phyloP scores from a whole-genome alignment of 1,284 basidiomycete genomes.

The Puccinia hordei region DNA sequence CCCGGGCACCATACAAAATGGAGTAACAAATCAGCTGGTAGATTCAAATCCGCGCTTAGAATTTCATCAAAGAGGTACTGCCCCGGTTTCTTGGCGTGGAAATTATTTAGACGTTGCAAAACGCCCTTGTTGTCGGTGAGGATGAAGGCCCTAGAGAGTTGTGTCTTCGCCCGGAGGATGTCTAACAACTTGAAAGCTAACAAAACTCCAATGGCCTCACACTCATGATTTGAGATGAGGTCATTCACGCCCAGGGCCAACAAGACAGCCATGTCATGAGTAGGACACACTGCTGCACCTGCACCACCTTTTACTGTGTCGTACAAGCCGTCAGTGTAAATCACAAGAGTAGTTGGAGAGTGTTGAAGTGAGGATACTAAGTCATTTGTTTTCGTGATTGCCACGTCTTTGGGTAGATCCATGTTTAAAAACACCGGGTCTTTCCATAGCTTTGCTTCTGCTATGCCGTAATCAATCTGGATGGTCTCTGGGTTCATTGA shows the following conservation, averaged over 20 bases:
- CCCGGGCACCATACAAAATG: slow-evolving; percentile 19
- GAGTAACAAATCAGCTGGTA: background rate
- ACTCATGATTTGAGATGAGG: too few relatives aligned
- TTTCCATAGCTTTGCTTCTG: too few relatives aligned
- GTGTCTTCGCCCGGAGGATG: too few relatives aligned
- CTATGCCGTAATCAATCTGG: background rate
- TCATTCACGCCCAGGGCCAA: background rate
- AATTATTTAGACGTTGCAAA: background rate
- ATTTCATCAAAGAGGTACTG: background rate
- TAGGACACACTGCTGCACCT: background rate
- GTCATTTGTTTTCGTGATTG: background rate
- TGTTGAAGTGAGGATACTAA: background rate
- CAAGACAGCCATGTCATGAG: background rate
- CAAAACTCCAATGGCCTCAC: background rate
- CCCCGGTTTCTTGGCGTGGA: background rate
- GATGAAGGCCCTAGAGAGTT: background rate
- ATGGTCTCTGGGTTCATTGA: background rate
- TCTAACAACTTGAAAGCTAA: background rate
- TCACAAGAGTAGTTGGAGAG: too few relatives aligned
- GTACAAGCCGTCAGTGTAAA: background rate
- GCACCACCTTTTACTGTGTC: background rate
- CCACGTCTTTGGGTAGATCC: background rate
- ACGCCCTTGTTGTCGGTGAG: background rate
- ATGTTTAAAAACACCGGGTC: background rate
- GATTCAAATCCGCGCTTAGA: fast-evolving